These are phyloP conservation scores for Entamoeba dispar DNA, from an alignment of 208 protist species.

Conservation along the genomic window DNA sequence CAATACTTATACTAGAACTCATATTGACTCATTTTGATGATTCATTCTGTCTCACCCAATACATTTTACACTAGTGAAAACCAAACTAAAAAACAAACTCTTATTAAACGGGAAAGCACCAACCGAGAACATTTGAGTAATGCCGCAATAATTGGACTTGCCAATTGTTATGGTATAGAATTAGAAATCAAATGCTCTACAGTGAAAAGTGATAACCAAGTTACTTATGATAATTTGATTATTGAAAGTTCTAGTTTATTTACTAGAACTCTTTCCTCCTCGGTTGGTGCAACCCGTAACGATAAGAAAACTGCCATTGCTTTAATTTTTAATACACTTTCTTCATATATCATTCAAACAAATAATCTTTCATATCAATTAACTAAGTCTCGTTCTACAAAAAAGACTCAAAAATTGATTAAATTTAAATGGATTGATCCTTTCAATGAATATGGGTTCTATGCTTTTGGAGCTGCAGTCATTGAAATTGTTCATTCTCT, in stretches of 20 bases:
- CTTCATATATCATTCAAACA: not conserved
- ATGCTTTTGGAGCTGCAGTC: not conserved
- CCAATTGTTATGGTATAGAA: not conserved
- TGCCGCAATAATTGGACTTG: not conserved
- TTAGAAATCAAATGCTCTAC: not conserved
- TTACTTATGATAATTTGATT: not conserved
- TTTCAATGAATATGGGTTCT: not conserved
- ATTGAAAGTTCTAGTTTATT: not conserved
- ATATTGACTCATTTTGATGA: not conserved
- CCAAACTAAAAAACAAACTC: not conserved
- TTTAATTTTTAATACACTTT: not conserved
- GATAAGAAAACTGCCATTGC: not conserved
- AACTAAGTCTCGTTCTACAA: not conserved
- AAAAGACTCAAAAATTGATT: not conserved
- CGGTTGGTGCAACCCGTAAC: not conserved
- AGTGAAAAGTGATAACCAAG: not conserved
- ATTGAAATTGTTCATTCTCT: not conserved
- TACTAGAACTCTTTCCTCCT: too few relatives aligned
- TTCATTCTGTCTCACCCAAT: not conserved
- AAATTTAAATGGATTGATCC: not conserved
- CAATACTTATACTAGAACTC: too few relatives aligned
- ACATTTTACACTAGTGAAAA: not conserved
- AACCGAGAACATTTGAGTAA: not conserved
- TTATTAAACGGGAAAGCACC: not conserved
- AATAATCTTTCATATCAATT: not conserved